A percentile compares a stretch with the other conserved stretches of the same genome.
These are phyloP conservation scores for Cutaneotrichosporon cutaneum DNA, from an alignment of 1,284 basidiomycete species.

Conservation along the genomic window DNA sequence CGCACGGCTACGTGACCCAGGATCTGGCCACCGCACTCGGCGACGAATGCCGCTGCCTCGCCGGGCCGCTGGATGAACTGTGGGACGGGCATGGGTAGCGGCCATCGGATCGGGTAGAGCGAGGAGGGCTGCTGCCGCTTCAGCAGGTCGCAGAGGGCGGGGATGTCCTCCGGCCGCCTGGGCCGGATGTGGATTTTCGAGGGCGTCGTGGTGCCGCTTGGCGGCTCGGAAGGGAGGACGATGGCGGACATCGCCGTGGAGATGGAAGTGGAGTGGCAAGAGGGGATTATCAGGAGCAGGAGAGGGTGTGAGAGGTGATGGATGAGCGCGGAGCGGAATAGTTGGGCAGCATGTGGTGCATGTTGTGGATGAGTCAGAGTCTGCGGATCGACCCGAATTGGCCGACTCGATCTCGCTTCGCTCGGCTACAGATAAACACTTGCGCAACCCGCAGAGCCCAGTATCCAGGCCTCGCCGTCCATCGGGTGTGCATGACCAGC, in stretches of 20 bases:
- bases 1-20: constrained; percentile 7
- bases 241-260: background rate
- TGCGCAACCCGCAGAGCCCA: too few relatives aligned
- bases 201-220: background rate
- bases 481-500: too few relatives aligned
- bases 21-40: constrained; percentile 1
- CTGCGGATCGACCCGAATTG: too few relatives aligned
- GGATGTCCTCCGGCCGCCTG: background rate
- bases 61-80: constrained; percentile 5
- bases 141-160: background rate
- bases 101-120: constrained; percentile 8
- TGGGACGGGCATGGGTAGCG: background rate
- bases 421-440: too few relatives aligned
- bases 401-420: too few relatives aligned
- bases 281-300: too few relatives aligned
- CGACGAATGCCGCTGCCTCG: constrained; percentile 10
- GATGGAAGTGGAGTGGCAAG: background rate
- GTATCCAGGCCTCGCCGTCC: too few relatives aligned
- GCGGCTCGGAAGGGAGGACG: constrained; percentile 1
- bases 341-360: too few relatives aligned
- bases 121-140: constrained; percentile 9
- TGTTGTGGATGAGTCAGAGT: too few relatives aligned
- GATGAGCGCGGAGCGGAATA: too few relatives aligned
- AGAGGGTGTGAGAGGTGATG: too few relatives aligned
- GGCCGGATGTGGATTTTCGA: constrained; percentile 6